phyloP scores from a whole-genome alignment of 345 rosid genomes.

The Arabis alpina region DNA sequence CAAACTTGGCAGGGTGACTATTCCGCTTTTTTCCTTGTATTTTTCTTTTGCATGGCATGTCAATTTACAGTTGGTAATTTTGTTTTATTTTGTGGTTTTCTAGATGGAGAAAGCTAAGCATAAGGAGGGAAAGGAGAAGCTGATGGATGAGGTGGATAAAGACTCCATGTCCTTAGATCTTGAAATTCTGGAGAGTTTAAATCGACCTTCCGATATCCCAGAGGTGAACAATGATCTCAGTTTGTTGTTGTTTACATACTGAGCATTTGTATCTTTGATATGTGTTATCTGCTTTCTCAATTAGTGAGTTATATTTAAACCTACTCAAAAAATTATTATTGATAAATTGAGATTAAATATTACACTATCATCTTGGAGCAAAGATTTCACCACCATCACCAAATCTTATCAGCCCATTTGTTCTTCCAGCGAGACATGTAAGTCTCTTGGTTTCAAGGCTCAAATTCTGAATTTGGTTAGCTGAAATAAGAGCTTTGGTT shows the following conservation, averaged over 20 bases:
- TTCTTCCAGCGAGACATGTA: slow-evolving; percentile 78
- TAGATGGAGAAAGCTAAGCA: slow-evolving; percentile 92
- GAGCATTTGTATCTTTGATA: neutral
- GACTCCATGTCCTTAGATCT: slow-evolving; percentile 68
- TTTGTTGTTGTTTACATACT: slow-evolving; percentile 1
- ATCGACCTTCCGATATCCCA: slow-evolving; percentile 47
- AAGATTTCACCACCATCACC: slow-evolving; percentile 50
- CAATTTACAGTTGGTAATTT: slow-evolving; percentile 17
- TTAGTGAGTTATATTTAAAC: too few species aligned
- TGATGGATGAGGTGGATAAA: slow-evolving; percentile 82
- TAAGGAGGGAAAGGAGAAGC: slow-evolving; percentile 78
- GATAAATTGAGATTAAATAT: too few species aligned
- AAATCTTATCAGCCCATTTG: slow-evolving; percentile 47
- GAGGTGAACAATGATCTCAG: slow-evolving; percentile 21
- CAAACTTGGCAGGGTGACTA: slow-evolving; percentile 83
- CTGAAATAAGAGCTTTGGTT: neutral
- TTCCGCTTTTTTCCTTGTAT: slow-evolving; percentile 18
- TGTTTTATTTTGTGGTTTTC: slow-evolving; percentile 7
- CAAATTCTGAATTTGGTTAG: neutral
- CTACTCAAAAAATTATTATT: too few species aligned
- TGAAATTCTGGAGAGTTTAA: slow-evolving; percentile 57
- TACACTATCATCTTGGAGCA: slow-evolving; percentile 64
- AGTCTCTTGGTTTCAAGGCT: slow-evolving; percentile 38
- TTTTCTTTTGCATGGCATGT: slow-evolving; percentile 17
- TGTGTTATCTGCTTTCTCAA: slow-evolving; percentile 6